Percentiles rank a stretch among this genome's conserved stretches.
These are phyloP conservation scores for Quercus lobata DNA, from an alignment of 331 rosid genomes.

Conservation along the genomic window DNA sequence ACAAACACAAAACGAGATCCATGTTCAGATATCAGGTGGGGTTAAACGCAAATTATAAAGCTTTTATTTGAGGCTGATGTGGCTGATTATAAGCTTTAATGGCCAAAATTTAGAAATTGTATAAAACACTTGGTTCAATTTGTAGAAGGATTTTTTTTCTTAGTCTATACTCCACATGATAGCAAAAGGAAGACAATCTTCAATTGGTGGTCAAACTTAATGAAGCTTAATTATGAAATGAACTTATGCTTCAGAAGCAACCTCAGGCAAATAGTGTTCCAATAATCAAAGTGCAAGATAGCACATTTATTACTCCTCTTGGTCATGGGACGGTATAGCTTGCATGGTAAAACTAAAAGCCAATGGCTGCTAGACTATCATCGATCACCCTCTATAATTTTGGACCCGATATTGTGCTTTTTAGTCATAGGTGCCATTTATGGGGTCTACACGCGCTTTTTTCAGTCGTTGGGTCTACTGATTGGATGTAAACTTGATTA, in stretches of 20 bases:
- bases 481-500: background rate
- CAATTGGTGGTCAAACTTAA: conserved; percentile 32
- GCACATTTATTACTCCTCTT: no score
- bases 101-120: background rate
- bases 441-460: conserved; percentile 12
- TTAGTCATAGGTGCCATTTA: background rate
- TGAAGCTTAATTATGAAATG: background rate
- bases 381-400: background rate
- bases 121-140: background rate
- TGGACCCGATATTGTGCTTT: background rate
- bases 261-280: background rate
- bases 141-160: background rate
- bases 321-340: no score
- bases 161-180: background rate
- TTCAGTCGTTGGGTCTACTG: background rate
- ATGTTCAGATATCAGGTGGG: background rate
- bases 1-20: no score
- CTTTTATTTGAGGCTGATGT: background rate
- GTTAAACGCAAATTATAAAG: background rate
- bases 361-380: background rate
- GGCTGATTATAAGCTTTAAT: background rate
- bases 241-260: background rate
- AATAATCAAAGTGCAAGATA: background rate
- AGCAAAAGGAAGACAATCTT: conserved; percentile 13
- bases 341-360: background rate